Evolutionary conservation across 169 alveolate species (phyloP), one percentile per base, ranked within the genome.

Genomic region (Eimeria falciformis): DNA sequence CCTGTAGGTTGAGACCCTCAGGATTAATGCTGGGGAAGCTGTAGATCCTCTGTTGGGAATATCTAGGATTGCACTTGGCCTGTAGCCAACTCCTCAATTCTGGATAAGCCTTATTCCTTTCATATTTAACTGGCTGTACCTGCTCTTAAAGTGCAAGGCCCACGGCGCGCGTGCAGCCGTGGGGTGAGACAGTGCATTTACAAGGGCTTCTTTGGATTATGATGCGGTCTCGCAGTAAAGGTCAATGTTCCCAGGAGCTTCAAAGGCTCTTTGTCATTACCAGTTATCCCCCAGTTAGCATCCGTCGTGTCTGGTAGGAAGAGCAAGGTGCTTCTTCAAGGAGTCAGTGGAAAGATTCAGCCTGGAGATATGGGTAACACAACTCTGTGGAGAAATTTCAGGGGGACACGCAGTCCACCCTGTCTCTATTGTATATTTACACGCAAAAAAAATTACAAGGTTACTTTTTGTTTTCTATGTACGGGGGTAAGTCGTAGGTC

Each of bases 361-460:
- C 91, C 95, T 43, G 95, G 95, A 46, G 95, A 93, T 66, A 78
- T 93, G 91, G 94, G 95, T 93, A 25, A 45, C 92, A 27, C 33
- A 9, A 12, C 33, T 62, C 33, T 62, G 33, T 27, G 43, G 23
- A 11, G 40, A 33, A 37, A 3, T 12, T 21, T 40, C 25, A 27
- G 5, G 14, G 29, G 27, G n/a, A 33, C 29, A 18, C 43, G 45
- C 33, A 6, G 83, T 40, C 9, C 83, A 25, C 33, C 21, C 25
- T 17, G 55, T 12, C 12, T 33, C 58, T 40, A 29, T 5, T 21
- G 11, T n/a, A 14, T 45, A 17, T 33, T 43, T 45, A 6, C 82
- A 12, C 45, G 0, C 53, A 1, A 12, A 6, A 33, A 2, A 27
- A 25, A 7, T 5, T 27, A 25, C 83, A 2, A 0, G 11, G 33